Evolutionary conservation across 2,329 filamentous ascomycete species (phyloP).

Genomic region (Davidsoniella virescens): DNA sequence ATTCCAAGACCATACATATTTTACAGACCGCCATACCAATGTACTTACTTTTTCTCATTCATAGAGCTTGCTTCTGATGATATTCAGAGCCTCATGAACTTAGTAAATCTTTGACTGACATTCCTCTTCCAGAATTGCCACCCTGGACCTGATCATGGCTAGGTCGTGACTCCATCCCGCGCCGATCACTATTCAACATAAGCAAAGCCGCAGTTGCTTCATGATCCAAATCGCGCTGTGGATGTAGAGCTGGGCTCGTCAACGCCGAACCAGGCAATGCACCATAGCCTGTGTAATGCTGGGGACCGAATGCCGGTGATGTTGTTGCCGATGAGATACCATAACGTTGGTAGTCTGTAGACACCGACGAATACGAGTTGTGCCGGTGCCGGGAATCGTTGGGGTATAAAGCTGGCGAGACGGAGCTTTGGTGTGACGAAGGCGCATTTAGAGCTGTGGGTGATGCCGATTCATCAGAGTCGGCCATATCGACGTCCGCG

Average conservation of each 20-base stretch:
- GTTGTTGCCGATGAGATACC: slow-evolving; percentile 34
- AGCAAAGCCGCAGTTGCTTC: slow-evolving; percentile 74
- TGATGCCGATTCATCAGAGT: slow-evolving; percentile 26
- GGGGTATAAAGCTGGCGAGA: slow-evolving; percentile 35
- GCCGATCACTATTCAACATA: slow-evolving; percentile 71
- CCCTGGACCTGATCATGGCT: slow-evolving; percentile 36
- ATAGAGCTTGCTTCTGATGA: too few species aligned
- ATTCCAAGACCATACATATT: too few species aligned
- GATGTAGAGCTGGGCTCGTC: slow-evolving; percentile 40
- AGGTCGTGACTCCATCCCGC: slow-evolving; percentile 24
- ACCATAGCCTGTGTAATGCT: slow-evolving; percentile 27
- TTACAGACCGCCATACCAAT: too few species aligned
- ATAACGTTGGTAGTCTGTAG: slow-evolving; percentile 33
- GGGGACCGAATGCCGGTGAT: slow-evolving; percentile 43
- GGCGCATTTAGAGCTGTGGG: slow-evolving; percentile 25
- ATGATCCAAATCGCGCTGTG: slow-evolving; percentile 46
- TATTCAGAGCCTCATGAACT: slow-evolving; percentile 18
- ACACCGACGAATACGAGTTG: slow-evolving; percentile 38
- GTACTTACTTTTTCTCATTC: too few species aligned
- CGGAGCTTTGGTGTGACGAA: slow-evolving; percentile 32
- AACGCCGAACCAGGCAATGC: slow-evolving; percentile 31
- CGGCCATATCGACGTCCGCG: slow-evolving; percentile 46
- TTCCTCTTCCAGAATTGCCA: slow-evolving; percentile 24
- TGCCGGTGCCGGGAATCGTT: slow-evolving; percentile 31
- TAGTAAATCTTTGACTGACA: slow-evolving; percentile 39